These are phyloP conservation scores for Fusarium sp. DNA, from an alignment of 2,329 filamentous ascomycete genomes.

Conservation along the genomic window DNA sequence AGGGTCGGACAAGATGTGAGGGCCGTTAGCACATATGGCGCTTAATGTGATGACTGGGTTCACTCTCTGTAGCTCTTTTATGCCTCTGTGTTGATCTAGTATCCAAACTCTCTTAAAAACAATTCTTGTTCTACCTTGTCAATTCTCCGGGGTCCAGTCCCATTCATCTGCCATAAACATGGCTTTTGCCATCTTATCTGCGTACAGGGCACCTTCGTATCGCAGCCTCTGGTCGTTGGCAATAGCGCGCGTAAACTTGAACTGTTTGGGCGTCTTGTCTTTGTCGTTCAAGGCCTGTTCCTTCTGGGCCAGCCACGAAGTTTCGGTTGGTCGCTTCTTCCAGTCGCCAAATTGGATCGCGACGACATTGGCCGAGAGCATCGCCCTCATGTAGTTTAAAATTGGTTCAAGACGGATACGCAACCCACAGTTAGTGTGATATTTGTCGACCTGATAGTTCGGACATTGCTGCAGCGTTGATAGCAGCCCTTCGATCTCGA, in stretches of 20 bases:
- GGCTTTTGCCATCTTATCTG: slow-evolving; percentile 59
- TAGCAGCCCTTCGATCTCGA: slow-evolving; percentile 70
- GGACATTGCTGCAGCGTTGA: slow-evolving; percentile 71
- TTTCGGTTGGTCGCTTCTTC: slow-evolving; percentile 52
- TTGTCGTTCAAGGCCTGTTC: slow-evolving; percentile 22
- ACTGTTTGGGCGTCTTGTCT: slow-evolving; percentile 43
- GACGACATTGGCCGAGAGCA: slow-evolving; percentile 59
- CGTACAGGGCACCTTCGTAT: slow-evolving; percentile 59
- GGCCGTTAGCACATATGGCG: background rate
- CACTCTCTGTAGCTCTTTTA: slow-evolving; percentile 24
- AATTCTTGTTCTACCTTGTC: slow-evolving; percentile 29
- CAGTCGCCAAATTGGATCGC: slow-evolving; percentile 57
- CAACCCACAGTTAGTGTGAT: slow-evolving; percentile 78
- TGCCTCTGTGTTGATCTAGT: slow-evolving; percentile 35
- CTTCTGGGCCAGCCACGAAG: slow-evolving; percentile 52
- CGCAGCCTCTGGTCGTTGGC: slow-evolving; percentile 61
- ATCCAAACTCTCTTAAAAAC: slow-evolving; percentile 23
- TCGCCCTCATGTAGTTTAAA: slow-evolving; percentile 69
- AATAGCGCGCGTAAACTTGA: slow-evolving; percentile 61
- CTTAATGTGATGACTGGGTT: slow-evolving; percentile 7
- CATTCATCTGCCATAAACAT: slow-evolving; percentile 66
- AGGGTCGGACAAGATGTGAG: background rate
- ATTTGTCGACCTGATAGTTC: slow-evolving; percentile 76
- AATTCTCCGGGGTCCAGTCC: slow-evolving; percentile 66
- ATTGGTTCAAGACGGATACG: slow-evolving; percentile 71